Conservation (phyloP, 2,329 filamentous ascomycete species). For the Pseudopithomyces chartarum region DNA sequence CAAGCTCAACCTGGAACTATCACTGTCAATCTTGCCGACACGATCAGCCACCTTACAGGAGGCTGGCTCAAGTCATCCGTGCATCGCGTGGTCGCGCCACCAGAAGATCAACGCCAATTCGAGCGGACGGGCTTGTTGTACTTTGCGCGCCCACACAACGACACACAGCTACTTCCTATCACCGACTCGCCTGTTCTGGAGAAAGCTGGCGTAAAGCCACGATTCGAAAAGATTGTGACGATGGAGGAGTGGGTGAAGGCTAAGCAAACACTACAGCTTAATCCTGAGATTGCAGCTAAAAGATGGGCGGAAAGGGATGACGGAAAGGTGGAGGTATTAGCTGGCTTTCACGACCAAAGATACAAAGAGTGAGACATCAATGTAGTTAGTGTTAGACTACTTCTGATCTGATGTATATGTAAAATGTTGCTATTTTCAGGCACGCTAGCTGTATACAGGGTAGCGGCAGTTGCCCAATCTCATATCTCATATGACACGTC, state of each 20-base stretch:
- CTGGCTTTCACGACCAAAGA: constrained; percentile 26
- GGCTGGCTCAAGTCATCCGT: constrained; percentile 55
- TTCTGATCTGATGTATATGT: no score
- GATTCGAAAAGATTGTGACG: constrained; percentile 49
- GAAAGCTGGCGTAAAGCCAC: constrained; percentile 35
- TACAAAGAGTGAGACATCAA: constrained; percentile 23
- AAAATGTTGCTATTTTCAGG: background rate
- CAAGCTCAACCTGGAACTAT: constrained; percentile 47
- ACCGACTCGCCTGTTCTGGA: constrained; percentile 43
- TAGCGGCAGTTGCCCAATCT: background rate
- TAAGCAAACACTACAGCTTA: constrained; percentile 30
- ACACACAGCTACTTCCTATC: constrained; percentile 46
- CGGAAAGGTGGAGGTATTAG: constrained; percentile 28
- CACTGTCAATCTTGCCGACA: constrained; percentile 49
- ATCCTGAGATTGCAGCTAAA: constrained; percentile 27
- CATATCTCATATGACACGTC: background rate
- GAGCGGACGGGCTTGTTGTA: constrained; percentile 58
- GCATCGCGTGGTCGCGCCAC: constrained; percentile 57
- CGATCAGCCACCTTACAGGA: constrained; percentile 46
- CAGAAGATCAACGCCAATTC: constrained; percentile 54
- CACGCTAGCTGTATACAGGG: background rate
- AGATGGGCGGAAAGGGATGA: constrained; percentile 27
- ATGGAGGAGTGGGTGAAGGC: constrained; percentile 20
- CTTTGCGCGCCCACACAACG: constrained; percentile 53
- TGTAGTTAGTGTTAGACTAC: background rate